phyloP scores from a whole-genome alignment of 1,284 basidiomycete species.

The Violaceomyces palustris region DNA sequence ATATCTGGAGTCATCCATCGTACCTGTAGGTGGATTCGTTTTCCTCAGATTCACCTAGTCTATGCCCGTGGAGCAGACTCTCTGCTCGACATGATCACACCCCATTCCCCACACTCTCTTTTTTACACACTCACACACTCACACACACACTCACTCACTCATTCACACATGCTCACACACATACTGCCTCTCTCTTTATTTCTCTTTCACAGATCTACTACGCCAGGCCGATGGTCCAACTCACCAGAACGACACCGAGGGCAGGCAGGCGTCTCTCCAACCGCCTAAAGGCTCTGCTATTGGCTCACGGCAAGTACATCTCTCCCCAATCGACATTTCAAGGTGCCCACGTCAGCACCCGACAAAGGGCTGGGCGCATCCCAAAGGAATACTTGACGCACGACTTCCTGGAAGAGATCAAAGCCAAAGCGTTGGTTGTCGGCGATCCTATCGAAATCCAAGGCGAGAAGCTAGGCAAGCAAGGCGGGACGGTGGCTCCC shows the following conservation, averaged over 20 bases:
- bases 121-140: no score
- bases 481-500: not conserved
- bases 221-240: slow-evolving; percentile 24
- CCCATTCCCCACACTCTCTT: no score
- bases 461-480: no score
- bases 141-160: no score
- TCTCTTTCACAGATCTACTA: slow-evolving; percentile 22
- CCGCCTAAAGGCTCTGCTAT: slow-evolving; percentile 18
- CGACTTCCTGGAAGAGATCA: slow-evolving; percentile 38
- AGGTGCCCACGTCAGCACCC: not conserved
- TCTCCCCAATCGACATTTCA: slow-evolving; percentile 19
- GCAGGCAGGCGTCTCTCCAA: slow-evolving; percentile 21
- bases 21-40: slow-evolving; percentile 72
- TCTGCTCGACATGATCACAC: no score
- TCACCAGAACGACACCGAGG: slow-evolving; percentile 16
- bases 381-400: slow-evolving; percentile 14
- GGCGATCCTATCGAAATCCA: no score
- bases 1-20: slow-evolving; percentile 76
- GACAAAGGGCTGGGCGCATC: slow-evolving; percentile 8
- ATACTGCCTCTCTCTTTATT: no score
- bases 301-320: slow-evolving; percentile 19
- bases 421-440: slow-evolving; percentile 38
- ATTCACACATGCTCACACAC: no score
- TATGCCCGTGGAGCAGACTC: no score
- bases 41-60: no score